A percentile compares a stretch with the other conserved stretches of the same genome.
Conservation (phyloP, 2,329 filamentous ascomycete species). For the Cercospora sp. region DNA sequence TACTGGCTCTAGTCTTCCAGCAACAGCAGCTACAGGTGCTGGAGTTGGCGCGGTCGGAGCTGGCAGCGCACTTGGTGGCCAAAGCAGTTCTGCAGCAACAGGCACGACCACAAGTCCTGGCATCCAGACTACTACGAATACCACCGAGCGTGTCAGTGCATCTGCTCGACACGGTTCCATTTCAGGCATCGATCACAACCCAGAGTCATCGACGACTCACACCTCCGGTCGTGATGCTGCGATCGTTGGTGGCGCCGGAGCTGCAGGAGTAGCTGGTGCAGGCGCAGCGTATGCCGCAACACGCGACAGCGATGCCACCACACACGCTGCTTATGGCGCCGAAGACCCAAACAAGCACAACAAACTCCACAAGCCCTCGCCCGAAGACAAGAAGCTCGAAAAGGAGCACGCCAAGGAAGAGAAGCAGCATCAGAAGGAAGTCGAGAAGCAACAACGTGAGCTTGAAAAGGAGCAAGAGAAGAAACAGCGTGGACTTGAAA, state of each 20-base stretch:
- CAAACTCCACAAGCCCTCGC: slow-evolving; percentile 20
- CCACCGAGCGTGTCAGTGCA: neutral
- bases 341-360: slow-evolving; percentile 27
- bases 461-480: slow-evolving; percentile 33
- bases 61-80: neutral
- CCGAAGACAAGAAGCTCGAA: slow-evolving; percentile 26
- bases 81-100: neutral
- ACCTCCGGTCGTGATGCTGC: slow-evolving; percentile 39
- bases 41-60: neutral
- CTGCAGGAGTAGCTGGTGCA: slow-evolving; percentile 36
- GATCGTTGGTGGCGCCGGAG: slow-evolving; percentile 32
- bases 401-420: slow-evolving; percentile 27
- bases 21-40: neutral
- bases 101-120: neutral
- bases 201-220: neutral
- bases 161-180: slow-evolving; percentile 33
- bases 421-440: slow-evolving; percentile 19
- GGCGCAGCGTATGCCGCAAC: slow-evolving; percentile 25
- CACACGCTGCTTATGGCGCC: slow-evolving; percentile 20
- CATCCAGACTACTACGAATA: neutral
- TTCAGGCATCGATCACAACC: slow-evolving; percentile 1
- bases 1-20: neutral
- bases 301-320: slow-evolving; percentile 5
- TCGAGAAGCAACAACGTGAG: slow-evolving; percentile 5
- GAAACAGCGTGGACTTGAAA: slow-evolving; percentile 18